phyloP scores from a whole-genome alignment of 2,329 filamentous ascomycete genomes.

The Thielaviopsis musarum region DNA sequence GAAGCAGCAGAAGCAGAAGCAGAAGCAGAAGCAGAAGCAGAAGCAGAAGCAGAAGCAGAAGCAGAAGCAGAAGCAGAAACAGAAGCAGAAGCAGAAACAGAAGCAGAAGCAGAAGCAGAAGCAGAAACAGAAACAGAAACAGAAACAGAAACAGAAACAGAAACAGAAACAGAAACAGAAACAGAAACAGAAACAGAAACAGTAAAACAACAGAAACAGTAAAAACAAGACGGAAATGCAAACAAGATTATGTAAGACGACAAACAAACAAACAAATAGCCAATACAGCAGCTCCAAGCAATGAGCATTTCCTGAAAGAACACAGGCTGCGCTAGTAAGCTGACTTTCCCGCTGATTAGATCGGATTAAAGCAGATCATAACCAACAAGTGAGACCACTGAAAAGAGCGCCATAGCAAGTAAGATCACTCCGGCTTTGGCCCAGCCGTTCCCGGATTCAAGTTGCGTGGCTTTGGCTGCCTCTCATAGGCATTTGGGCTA shows the following conservation, averaged over 20 bases:
- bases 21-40: background rate
- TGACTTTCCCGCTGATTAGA: too few species aligned
- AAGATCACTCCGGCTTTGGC: background rate
- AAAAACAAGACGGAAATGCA: too few species aligned
- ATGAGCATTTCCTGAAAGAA: too few species aligned
- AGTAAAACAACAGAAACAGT: background rate
- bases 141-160: background rate
- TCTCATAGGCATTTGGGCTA: slow-evolving; percentile 72
- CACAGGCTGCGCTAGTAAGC: too few species aligned
- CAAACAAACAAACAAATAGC: too few species aligned
- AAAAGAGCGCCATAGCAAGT: too few species aligned
- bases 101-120: background rate
- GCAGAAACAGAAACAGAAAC: background rate
- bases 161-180: background rate
- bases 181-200: background rate
- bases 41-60: background rate
- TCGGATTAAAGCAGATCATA: too few species aligned
- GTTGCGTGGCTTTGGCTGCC: slow-evolving; percentile 29
- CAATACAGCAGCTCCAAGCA: too few species aligned
- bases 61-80: background rate
- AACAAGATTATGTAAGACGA: too few species aligned
- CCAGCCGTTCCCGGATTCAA: background rate
- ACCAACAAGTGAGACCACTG: background rate
- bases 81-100: background rate
- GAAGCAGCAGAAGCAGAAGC: too few species aligned